Evolutionary conservation across 768 basidiomycete genomes (phyloP), one percentile per base, ranked within the genome.

Genomic region (Crepidotus variabilis): DNA sequence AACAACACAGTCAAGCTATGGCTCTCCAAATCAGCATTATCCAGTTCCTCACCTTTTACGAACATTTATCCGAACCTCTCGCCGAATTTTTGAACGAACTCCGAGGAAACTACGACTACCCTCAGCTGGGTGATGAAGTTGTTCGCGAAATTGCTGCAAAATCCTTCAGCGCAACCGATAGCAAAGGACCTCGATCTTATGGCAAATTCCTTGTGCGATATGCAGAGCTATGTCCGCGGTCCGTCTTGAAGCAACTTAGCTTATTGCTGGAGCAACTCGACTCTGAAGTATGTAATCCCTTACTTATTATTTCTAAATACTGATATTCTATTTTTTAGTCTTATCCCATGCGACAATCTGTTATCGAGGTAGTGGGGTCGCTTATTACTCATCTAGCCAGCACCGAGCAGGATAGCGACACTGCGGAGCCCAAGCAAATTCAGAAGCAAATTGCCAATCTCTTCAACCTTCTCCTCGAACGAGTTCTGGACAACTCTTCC

Each of bases 281-380:
- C 65, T 93, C 91, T 23, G 97, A 99, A 75, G 95, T 91, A 63
- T 7, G 75, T 47, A 8, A 10, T 55, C 16, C 53, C 34, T 9
- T 13, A 16, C 56, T 5, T 49, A 57, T 24, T 18, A 39, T 43
- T 13, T 6, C 18, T 23, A 50, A 21, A 50, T 33, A 22, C 21
- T n/a, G 23, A 35, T 58, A 24, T 54, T 6, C 2, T 47, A 18
- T 35, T 48, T 33, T 23, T 18, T 63, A 97, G 94, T 87, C 94
- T 0, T 97, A 98, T 67, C 92, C 94, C 0, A 94, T 99, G 86
- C 92, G 97, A 43, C 89, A 94, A 76, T 92, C 94, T 1, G 79
- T 99, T 55, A 83, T 99, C 51, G 96, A 98, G 67, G 82, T 95
- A 56, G 84, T 98, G 39, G 93, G 92, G 5, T 75, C 78, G 57